These are phyloP conservation scores for Kodamaea kakaduensis DNA, from an alignment of 805 yeast species.

Conservation along the genomic window DNA sequence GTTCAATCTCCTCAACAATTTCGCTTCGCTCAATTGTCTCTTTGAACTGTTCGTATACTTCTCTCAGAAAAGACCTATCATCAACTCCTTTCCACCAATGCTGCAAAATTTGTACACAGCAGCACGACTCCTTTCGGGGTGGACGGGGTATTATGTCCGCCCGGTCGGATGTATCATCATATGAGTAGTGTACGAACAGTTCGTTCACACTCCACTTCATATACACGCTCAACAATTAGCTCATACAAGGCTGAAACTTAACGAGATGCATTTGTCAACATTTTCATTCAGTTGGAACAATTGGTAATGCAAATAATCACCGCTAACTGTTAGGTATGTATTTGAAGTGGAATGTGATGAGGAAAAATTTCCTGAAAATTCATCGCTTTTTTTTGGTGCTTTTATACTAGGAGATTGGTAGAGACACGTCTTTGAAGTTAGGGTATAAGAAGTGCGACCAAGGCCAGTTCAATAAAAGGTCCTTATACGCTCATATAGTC, in stretches of 20 bases:
- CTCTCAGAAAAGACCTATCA: slow-evolving; percentile 46
- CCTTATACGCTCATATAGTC: too few species aligned
- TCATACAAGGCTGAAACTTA: slow-evolving; percentile 65
- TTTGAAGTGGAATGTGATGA: slow-evolving; percentile 10
- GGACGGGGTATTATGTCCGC: slow-evolving; percentile 43
- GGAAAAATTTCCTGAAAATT: slow-evolving; percentile 3
- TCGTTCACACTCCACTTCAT: slow-evolving; percentile 11
- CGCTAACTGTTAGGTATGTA: slow-evolving; percentile 19
- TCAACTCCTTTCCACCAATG: slow-evolving; percentile 46
- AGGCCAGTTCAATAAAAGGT: too few species aligned
- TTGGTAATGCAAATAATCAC: slow-evolving; percentile 53
- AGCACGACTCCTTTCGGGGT: slow-evolving; percentile 48
- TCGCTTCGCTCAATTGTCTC: slow-evolving; percentile 2
- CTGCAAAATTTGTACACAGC: slow-evolving; percentile 51
- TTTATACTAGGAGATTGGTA: not conserved
- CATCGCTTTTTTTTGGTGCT: slow-evolving; percentile 3
- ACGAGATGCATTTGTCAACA: slow-evolving; percentile 56
- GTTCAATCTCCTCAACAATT: not conserved
- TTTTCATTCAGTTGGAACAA: slow-evolving; percentile 56
- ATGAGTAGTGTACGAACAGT: slow-evolving; percentile 17
- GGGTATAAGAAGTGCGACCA: too few species aligned
- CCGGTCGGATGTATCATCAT: slow-evolving; percentile 49
- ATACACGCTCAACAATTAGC: slow-evolving; percentile 20
- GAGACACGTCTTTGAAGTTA: too few species aligned
- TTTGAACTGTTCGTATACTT: slow-evolving; percentile 10